These are phyloP conservation scores for Tuber melanosporum DNA, from an alignment of 495 filamentous ascomycete genomes.

Conservation along the genomic window DNA sequence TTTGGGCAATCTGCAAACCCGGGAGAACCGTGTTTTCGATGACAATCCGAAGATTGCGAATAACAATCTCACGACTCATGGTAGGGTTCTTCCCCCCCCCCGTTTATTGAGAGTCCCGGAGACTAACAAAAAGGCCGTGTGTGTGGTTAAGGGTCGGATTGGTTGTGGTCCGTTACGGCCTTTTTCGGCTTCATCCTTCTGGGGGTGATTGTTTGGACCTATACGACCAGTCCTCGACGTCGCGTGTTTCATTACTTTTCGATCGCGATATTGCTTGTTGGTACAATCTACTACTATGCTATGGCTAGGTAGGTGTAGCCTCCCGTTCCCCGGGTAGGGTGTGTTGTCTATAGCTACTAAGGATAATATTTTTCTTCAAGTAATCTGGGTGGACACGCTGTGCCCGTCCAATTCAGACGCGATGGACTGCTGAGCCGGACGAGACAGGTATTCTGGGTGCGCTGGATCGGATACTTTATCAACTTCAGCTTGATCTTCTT, in stretches of 20 bases:
- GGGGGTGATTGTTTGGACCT: conserved; percentile 46
- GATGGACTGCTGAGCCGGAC: conserved; percentile 45
- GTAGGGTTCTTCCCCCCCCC: conserved; percentile 41
- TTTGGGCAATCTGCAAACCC: not conserved
- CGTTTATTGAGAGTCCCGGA: conserved; percentile 18
- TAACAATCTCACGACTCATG: conserved; percentile 57
- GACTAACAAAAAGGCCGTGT: not conserved
- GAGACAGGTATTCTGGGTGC: conserved; percentile 64
- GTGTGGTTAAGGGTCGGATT: conserved; percentile 43
- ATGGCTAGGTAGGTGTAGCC: conserved; percentile 43
- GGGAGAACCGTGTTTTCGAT: conserved; percentile 20
- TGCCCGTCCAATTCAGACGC: conserved; percentile 52
- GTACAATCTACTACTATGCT: conserved; percentile 61
- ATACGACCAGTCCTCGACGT: conserved; percentile 49
- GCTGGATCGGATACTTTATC: conserved; percentile 54
- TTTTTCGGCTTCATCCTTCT: conserved; percentile 47
- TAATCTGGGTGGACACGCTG: conserved; percentile 60
- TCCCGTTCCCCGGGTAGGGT: not conserved
- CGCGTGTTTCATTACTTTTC: conserved; percentile 68
- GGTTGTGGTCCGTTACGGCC: conserved; percentile 54
- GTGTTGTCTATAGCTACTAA: not conserved
- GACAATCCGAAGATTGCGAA: conserved; percentile 29
- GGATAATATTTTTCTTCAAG: conserved; percentile 43
- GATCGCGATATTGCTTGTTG: conserved; percentile 54
- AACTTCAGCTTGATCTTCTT: conserved; percentile 50